Base-by-base conservation (phyloP, 257 asterid species). In the Solanum medicagineum region DNA sequence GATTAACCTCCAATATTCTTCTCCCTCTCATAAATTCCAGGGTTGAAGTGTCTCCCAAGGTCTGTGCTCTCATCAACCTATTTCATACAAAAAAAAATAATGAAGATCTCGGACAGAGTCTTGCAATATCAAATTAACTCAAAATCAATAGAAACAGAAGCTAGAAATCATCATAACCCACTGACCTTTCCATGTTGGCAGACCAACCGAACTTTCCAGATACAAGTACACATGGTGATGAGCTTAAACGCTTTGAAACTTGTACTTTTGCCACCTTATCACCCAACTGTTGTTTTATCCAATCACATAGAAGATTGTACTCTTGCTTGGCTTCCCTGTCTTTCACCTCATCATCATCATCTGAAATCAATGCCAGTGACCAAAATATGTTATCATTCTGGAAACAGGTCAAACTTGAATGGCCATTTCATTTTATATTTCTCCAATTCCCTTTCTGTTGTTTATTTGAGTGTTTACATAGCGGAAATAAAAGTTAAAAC, bases 181-280 rank as follows among this genome's bases (percentile, higher is more conserved):
- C 89, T 8, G 26, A 94, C 99, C 99, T 97, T 92, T 97, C 99
- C 99, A 97, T 97, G 90, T 97, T 97, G 56, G 99, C 99, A 4
- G 99, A 97, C 99, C 99, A 97, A 12, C 99, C 99, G 29, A 97
- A 97, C 92, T 97, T 97, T 83, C 99, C 98, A n/a, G 99, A 97
- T 66, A 97, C 99, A 42, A 97, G 99, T 80, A 97, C 99, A 84
- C 99, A 95, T 1, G 99, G 99, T 8, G 99, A 97, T n/a, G 99
- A 92, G 91, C 98, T 93, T 82, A 97, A 86, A 40, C 99, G 97
- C 75, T 97, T 95, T 0, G 99, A 97, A 75, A 97, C 87, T 87
- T 95, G 98, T 87, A 97, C 99, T 91, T 97, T 97, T 56, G 99
- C 99, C 77, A 97, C 99, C 91, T 93, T 91, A 54, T 97, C 99